Evolutionary conservation across 257 asterid genomes (phyloP).

Genomic region (Paulownia fortunei): DNA sequence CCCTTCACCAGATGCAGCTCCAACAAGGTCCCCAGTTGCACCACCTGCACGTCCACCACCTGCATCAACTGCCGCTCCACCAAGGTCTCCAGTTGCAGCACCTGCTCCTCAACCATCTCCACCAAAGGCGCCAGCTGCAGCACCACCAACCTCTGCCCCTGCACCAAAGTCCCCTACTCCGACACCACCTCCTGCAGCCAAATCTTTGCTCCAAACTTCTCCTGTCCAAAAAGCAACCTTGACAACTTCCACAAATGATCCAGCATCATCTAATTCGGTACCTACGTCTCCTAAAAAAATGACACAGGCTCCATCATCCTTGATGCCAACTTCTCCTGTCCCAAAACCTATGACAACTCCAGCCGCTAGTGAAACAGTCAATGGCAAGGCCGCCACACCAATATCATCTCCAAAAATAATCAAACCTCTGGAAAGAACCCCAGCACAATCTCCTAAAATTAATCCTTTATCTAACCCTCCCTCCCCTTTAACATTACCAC

Average conservation of each 20-base stretch:
- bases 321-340: slow-evolving; percentile 26
- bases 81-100: slow-evolving; percentile 5
- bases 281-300: slow-evolving; percentile 34
- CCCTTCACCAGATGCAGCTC: too few species aligned
- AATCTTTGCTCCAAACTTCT: not conserved
- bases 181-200: slow-evolving; percentile 14
- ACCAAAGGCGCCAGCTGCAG: slow-evolving; percentile 5
- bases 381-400: slow-evolving; percentile 36
- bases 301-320: slow-evolving; percentile 33
- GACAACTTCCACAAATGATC: not conserved
- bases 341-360: slow-evolving; percentile 31
- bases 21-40: slow-evolving; percentile 18
- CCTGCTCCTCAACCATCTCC: slow-evolving; percentile 26
- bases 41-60: not conserved
- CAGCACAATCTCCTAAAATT: slow-evolving; percentile 42
- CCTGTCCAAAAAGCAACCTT: not conserved
- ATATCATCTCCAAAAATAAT: slow-evolving; percentile 44
- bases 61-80: slow-evolving; percentile 7
- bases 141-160: not conserved
- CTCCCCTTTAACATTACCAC: slow-evolving; percentile 50
- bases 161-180: not conserved
- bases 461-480: slow-evolving; percentile 54
- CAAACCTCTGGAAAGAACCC: slow-evolving; percentile 41
- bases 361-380: not conserved
- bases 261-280: not conserved